Percentiles rank a stretch among this genome's conserved stretches.
These are phyloP conservation scores for Tardiomyces depauwii DNA, from an alignment of 1,139 yeast genomes.

Conservation along the genomic window DNA sequence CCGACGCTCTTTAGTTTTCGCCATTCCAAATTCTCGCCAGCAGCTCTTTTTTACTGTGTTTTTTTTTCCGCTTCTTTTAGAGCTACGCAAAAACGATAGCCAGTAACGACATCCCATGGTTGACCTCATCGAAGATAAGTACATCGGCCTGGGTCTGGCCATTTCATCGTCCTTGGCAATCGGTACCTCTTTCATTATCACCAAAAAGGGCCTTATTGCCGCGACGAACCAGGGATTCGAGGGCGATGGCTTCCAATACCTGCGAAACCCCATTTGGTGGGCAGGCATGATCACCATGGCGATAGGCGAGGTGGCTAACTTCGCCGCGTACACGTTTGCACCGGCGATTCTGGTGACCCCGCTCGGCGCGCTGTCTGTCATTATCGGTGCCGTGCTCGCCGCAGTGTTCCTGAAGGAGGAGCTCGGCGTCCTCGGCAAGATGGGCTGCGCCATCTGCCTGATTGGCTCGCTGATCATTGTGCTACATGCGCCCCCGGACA, in stretches of 20 bases:
- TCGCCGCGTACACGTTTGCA: constrained; percentile 93
- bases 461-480: constrained; percentile 87
- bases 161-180: constrained; percentile 82
- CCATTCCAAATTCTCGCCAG: too few species aligned
- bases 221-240: constrained; percentile 55
- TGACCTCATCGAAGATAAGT: constrained; percentile 52
- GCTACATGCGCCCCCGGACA: constrained; percentile 88
- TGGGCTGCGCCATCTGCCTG: constrained; percentile 89
- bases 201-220: constrained; percentile 76
- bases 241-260: constrained; percentile 57
- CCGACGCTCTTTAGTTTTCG: too few species aligned
- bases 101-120: too few species aligned
- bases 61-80: too few species aligned
- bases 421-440: constrained; percentile 77
- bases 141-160: constrained; percentile 82
- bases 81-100: too few species aligned
- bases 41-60: too few species aligned
- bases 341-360: constrained; percentile 92
- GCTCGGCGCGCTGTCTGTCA: constrained; percentile 79
- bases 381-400: constrained; percentile 81
- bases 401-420: constrained; percentile 78
- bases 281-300: constrained; percentile 91
- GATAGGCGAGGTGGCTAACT: constrained; percentile 81
- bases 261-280: constrained; percentile 90
- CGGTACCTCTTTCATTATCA: constrained; percentile 81